These are phyloP conservation scores for Diaporthe sp. DNA, from an alignment of 2,329 filamentous ascomycete species.

Conservation along the genomic window DNA sequence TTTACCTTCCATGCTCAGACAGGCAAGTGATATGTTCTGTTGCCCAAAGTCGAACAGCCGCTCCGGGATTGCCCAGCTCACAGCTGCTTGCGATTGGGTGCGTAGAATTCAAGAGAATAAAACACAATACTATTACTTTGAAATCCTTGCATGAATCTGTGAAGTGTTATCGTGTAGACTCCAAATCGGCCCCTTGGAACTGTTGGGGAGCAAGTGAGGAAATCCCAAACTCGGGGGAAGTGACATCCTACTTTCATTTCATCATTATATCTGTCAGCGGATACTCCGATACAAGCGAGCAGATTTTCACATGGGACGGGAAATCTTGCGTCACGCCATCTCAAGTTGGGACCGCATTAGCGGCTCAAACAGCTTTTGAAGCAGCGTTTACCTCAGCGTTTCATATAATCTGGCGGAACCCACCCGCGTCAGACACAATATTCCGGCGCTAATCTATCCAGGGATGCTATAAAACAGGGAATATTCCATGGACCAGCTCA, in stretches of 20 bases:
- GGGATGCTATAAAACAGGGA: not conserved
- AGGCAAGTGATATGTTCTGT: not conserved
- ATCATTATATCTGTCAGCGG: not conserved
- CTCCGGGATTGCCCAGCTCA: not conserved
- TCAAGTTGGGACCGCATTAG: not conserved
- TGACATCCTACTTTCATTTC: no score
- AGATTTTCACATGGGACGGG: not conserved
- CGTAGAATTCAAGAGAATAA: not conserved
- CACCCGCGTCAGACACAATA: not conserved
- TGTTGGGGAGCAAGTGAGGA: not conserved
- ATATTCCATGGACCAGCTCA: not conserved
- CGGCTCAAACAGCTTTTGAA: constrained; percentile 26
- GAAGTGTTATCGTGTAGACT: no score
- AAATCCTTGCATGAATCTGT: accelerated
- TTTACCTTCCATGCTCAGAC: not conserved
- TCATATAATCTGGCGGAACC: not conserved
- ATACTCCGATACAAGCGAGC: no score
- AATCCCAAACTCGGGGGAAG: no score
- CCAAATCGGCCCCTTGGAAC: not conserved
- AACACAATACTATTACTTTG: not conserved
- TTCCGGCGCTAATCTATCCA: not conserved
- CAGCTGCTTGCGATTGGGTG: no score
- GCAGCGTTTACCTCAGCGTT: constrained; percentile 26
- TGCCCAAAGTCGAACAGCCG: not conserved
- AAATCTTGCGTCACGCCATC: not conserved